These are phyloP conservation scores for Dothideomycetes sp. DNA, from an alignment of 2,329 filamentous ascomycete genomes.

Conservation along the genomic window DNA sequence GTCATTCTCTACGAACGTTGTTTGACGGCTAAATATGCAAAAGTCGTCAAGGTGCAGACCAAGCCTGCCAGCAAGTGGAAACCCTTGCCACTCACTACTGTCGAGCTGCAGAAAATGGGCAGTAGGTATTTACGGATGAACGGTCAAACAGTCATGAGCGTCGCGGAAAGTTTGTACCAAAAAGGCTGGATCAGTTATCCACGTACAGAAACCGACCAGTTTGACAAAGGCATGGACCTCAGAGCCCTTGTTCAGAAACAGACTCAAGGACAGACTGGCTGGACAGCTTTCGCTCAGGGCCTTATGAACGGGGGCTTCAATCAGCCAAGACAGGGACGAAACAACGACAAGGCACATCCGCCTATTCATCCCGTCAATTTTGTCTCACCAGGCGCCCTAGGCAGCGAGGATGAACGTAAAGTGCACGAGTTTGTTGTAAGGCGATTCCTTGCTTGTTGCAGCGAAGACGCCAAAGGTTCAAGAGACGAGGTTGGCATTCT, in stretches of 20 bases:
- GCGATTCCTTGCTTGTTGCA: conserved; percentile 90
- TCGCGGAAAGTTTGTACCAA: conserved; percentile 80
- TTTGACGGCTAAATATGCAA: conserved; percentile 63
- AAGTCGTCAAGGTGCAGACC: conserved; percentile 75
- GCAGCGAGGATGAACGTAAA: conserved; percentile 58
- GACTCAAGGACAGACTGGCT: conserved; percentile 59
- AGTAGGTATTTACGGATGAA: conserved; percentile 83
- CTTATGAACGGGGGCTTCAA: conserved; percentile 69
- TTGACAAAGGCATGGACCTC: conserved; percentile 82
- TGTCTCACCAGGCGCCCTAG: conserved; percentile 52
- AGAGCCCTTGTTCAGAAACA: conserved; percentile 75
- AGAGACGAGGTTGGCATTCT: conserved; percentile 75
- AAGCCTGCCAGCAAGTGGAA: conserved; percentile 93
- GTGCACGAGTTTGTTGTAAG: conserved; percentile 90
- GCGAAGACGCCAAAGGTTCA: conserved; percentile 81
- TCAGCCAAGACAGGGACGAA: conserved; percentile 69
- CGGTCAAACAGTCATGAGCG: conserved; percentile 79
- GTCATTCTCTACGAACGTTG: conserved; percentile 80
- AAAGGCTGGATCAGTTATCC: conserved; percentile 97
- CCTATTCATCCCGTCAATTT: conserved; percentile 95
- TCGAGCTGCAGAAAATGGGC: conserved; percentile 93
- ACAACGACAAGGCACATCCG: conserved; percentile 95
- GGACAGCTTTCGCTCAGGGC: conserved; percentile 71
- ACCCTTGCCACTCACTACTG: conserved; percentile 84
- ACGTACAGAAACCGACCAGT: conserved; percentile 92